Evolutionary conservation across 306 rosid genomes (phyloP), one percentile per base, ranked within the genome.

Genomic region (Acacia crassicarpa): DNA sequence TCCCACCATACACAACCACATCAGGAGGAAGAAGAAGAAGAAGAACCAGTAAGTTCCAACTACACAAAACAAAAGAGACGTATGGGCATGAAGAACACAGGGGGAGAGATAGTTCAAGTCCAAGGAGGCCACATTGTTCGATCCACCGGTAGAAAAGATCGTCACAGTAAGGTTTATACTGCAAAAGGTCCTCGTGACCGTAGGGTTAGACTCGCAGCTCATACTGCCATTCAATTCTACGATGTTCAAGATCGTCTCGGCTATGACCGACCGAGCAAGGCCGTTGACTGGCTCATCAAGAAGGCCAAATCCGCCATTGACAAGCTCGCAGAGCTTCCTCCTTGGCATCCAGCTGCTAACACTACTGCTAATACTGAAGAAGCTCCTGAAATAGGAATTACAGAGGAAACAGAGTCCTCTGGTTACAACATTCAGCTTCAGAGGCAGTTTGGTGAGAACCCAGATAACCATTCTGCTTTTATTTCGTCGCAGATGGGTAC

Each of bases 111-210:
- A 45, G 93, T 93, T 58, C 93, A 91, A 77, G 97, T 93, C 66
- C 92, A 93, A 86, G 97, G 97, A 48, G 97, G 97, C 53, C 97
- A 93, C 94, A 91, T 93, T 90, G 93, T 93, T 45, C 85, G 97
- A 77, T 85, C 94, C 81, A 90, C 93, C 4, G 97, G 97, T 7
- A 74, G 96, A 43, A 93, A 93, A 81, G 97, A 93, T 61, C 83
- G 97, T 7, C 97, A 93, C 77, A 91, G 94, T 72, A 93, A 93
- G 76, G 96, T 93, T 14, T 91, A 78, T 86, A 93, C 97, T 0
- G 89, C 97, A 19, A 93, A 93, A 83, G 97, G 97, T 6, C 94
- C 94, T 35, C 86, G 97, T 11, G 97, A 93, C 81, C 85, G 97
- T 2, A 84, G 97, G 41, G 97, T 93, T 33, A 81, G 97, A 46